phyloP scores from a whole-genome alignment of 371 early-diverging fungal genomes.

The Apophysomyces trapeziformis region DNA sequence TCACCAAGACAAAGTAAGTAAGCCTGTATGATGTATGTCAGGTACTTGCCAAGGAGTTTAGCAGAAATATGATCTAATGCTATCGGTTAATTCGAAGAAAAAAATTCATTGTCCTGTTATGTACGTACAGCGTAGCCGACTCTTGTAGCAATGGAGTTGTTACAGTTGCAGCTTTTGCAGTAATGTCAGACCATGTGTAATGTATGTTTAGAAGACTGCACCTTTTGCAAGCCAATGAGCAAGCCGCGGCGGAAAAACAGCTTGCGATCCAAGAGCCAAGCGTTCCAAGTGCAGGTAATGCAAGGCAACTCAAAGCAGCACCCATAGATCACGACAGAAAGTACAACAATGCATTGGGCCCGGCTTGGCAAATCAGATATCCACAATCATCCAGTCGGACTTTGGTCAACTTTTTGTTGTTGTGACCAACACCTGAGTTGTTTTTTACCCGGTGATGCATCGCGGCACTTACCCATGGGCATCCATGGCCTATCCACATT shows the following conservation, averaged over 20 bases:
- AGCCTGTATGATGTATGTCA: background rate
- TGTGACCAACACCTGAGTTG: background rate
- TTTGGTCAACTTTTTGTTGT: too few species aligned
- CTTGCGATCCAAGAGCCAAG: conserved; percentile 57
- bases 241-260: conserved; percentile 72
- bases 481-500: conserved; percentile 44
- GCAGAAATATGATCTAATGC: conserved; percentile 69
- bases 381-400: background rate
- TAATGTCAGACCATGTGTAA: background rate
- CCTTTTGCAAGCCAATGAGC: conserved; percentile 65
- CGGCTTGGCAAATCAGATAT: conserved; percentile 1
- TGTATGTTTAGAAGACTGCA: conserved; percentile 12
- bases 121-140: conserved; percentile 73
- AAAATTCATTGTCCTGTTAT: background rate
- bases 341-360: conserved; percentile 8
- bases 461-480: conserved; percentile 29
- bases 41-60: conserved; percentile 73
- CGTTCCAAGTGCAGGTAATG: conserved; percentile 57
- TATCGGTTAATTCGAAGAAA: background rate
- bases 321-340: conserved; percentile 45
- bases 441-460: background rate
- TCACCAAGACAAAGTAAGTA: background rate
- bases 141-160: conserved; percentile 72
- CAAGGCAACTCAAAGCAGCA: conserved; percentile 63
- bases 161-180: conserved; percentile 60